Conservation (phyloP, 768 basidiomycete species). For the Multifurca ochricompacta region DNA sequence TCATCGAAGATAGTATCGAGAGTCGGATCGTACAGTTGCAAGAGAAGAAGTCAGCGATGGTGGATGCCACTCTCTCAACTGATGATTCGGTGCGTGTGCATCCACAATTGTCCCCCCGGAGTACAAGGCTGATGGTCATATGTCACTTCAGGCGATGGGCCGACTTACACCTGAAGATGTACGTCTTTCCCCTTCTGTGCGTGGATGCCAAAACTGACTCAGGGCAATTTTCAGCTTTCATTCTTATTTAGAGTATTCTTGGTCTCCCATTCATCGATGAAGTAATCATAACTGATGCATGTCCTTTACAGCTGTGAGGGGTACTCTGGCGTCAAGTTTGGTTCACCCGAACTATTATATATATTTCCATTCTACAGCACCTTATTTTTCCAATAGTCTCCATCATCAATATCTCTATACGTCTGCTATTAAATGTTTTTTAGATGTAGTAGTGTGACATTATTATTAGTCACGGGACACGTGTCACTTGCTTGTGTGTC, state of each 20-base stretch:
- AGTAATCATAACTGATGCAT: neutral
- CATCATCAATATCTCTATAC: neutral
- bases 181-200: conserved; percentile 13
- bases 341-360: neutral
- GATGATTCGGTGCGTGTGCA: conserved; percentile 59
- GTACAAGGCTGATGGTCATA: conserved; percentile 12
- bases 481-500: too few relatives aligned
- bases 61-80: conserved; percentile 75
- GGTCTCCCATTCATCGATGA: neutral
- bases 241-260: conserved; percentile 40
- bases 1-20: conserved; percentile 95
- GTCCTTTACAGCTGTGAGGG: conserved; percentile 1
- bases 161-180: conserved; percentile 79
- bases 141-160: conserved; percentile 67
- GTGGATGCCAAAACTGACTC: conserved; percentile 2
- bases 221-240: conserved; percentile 29
- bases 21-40: conserved; percentile 94
- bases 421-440: neutral
- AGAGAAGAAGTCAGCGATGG: conserved; percentile 96
- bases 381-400: neutral
- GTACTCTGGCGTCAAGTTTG: neutral
- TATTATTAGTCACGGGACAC: too few relatives aligned
- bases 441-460: too few relatives aligned
- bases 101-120: neutral
- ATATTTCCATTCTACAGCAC: neutral